Conservation (phyloP, 2,329 filamentous ascomycete genomes). For the Colletotrichum tamarilloi region DNA sequence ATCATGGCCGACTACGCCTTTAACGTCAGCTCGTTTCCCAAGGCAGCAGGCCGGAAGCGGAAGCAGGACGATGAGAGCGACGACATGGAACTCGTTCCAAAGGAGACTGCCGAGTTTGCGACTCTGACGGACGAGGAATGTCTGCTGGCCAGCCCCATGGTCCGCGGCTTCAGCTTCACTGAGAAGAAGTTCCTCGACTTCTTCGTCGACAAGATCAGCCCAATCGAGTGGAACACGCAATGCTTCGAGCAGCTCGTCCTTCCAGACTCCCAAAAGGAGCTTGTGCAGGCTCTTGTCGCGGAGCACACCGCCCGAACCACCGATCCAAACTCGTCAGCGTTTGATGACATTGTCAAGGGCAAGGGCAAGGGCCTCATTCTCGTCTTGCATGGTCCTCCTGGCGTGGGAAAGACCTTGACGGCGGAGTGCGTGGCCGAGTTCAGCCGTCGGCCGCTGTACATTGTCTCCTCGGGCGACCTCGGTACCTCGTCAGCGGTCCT, state of each 20-base stretch:
- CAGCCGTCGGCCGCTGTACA: conserved; percentile 60
- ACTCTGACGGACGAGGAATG: conserved; percentile 52
- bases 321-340: conserved; percentile 66
- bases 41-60: conserved; percentile 31
- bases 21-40: conserved; percentile 36
- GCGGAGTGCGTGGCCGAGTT: conserved; percentile 62
- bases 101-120: conserved; percentile 27
- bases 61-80: conserved; percentile 33
- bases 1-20: conserved; percentile 89
- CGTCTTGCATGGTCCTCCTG: conserved; percentile 59
- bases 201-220: conserved; percentile 55
- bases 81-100: conserved; percentile 40
- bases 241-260: conserved; percentile 63
- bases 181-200: conserved; percentile 61
- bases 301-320: conserved; percentile 57
- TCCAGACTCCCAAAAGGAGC: conserved; percentile 59
- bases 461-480: conserved; percentile 74
- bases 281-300: conserved; percentile 71
- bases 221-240: conserved; percentile 59
- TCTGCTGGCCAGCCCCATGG: conserved; percentile 51
- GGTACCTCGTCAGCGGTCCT: conserved; percentile 73
- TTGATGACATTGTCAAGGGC: conserved; percentile 64
- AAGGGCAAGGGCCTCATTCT: conserved; percentile 56
- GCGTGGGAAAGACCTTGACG: conserved; percentile 63
- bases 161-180: conserved; percentile 65